phyloP scores from a whole-genome alignment of 2,329 filamentous ascomycete species.

The Claviceps spartinae region DNA sequence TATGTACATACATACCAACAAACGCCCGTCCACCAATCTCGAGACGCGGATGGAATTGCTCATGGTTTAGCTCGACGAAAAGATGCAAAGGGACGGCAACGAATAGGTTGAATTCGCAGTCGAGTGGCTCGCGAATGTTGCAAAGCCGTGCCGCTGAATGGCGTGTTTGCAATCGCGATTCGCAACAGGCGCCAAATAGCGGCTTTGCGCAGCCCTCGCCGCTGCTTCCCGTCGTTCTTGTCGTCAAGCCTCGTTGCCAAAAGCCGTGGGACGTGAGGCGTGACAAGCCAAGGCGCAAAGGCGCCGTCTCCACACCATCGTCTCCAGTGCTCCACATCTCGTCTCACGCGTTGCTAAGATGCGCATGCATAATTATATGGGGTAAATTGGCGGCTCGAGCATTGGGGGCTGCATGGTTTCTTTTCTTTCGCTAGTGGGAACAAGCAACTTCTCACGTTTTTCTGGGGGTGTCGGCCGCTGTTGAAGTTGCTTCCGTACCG shows the following conservation, averaged over 20 bases:
- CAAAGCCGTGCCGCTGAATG: background rate
- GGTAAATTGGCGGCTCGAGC: background rate
- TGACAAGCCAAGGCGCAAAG: background rate
- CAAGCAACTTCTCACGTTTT: background rate
- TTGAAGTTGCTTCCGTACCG: background rate
- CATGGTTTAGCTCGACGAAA: background rate
- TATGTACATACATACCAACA: background rate
- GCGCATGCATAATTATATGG: too few species aligned
- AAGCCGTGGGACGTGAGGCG: background rate
- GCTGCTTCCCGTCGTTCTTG: background rate
- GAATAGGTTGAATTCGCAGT: background rate
- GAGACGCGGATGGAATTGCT: background rate
- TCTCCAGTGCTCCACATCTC: background rate
- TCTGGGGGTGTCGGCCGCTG: background rate
- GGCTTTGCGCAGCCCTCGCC: background rate
- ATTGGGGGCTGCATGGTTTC: background rate
- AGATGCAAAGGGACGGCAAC: background rate
- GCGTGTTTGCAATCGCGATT: background rate
- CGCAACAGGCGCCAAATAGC: too few species aligned
- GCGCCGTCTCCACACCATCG: background rate
- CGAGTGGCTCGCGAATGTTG: background rate
- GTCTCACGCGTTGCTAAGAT: too few species aligned
- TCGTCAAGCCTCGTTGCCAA: background rate
- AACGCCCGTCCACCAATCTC: background rate
- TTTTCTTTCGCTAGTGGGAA: background rate